Conservation (phyloP, 2,329 filamentous ascomycete genomes). For the Sarocladium kiliense region DNA sequence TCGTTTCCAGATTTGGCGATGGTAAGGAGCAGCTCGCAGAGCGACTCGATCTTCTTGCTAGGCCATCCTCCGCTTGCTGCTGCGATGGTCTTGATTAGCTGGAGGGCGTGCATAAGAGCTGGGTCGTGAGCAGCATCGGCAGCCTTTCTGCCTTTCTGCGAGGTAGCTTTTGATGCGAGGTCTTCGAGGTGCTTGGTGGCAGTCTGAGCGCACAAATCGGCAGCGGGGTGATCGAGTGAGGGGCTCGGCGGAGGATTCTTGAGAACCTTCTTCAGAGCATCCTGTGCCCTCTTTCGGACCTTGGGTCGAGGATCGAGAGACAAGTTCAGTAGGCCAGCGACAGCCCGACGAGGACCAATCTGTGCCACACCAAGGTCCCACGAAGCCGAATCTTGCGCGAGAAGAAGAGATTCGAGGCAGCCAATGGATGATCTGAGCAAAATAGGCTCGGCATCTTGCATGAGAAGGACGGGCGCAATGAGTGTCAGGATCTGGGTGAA, state of each 20-base stretch:
- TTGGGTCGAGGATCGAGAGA: constrained; percentile 87
- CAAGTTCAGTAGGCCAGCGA: constrained; percentile 79
- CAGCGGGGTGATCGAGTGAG: constrained; percentile 86
- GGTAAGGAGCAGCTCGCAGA: constrained; percentile 83
- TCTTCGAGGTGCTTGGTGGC: constrained; percentile 76
- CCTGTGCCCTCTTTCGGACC: constrained; percentile 87
- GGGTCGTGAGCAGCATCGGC: constrained; percentile 65
- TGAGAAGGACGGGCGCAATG: constrained; percentile 76
- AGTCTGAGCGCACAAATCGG: constrained; percentile 93
- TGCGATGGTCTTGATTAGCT: constrained; percentile 87
- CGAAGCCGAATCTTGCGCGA: constrained; percentile 80
- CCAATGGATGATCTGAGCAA: constrained; percentile 85
- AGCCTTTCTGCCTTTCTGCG: constrained; percentile 61
- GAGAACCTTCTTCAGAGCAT: constrained; percentile 78
- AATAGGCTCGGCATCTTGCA: constrained; percentile 78
- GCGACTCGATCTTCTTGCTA: constrained; percentile 85
- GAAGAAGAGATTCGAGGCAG: constrained; percentile 83
- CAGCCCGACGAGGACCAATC: constrained; percentile 79
- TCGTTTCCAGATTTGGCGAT: constrained; percentile 91
- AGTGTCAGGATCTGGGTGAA: constrained; percentile 89
- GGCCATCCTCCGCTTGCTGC: constrained; percentile 90
- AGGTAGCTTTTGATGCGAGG: constrained; percentile 56
- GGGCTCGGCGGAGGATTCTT: constrained; percentile 85
- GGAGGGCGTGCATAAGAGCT: constrained; percentile 82
- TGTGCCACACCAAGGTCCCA: constrained; percentile 84